Conservation (phyloP, 2,329 filamentous ascomycete species). For the Ophiostoma piceae region DNA sequence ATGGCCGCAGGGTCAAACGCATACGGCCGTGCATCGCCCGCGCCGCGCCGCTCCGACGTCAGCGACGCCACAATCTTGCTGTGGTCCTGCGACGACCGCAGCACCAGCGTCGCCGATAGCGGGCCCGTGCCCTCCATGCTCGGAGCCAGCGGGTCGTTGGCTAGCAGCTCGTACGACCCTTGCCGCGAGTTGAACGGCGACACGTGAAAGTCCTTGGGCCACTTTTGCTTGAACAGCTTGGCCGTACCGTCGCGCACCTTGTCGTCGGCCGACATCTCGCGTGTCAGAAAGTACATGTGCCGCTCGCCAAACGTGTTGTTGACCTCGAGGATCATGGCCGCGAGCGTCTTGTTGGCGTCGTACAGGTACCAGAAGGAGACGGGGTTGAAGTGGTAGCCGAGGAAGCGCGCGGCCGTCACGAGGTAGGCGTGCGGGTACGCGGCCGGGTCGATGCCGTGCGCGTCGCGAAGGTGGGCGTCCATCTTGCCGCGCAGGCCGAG, state of each 20-base stretch:
- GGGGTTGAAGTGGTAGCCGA: constrained; percentile 69
- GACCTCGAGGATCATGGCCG: constrained; percentile 65
- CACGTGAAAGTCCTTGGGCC: constrained; percentile 70
- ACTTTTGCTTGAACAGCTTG: constrained; percentile 45
- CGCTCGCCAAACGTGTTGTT: constrained; percentile 73
- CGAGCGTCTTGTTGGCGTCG: constrained; percentile 49
- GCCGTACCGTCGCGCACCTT: background rate
- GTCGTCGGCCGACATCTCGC: constrained; percentile 36
- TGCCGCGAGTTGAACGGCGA: constrained; percentile 66
- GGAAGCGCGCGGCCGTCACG: constrained; percentile 62
- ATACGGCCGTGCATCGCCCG: background rate
- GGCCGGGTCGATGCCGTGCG: constrained; percentile 52
- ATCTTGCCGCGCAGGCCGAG: constrained; percentile 60
- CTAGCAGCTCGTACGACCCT: constrained; percentile 48
- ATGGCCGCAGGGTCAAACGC: constrained; percentile 46
- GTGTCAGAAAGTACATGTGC: constrained; percentile 49
- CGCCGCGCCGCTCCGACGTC: constrained; percentile 44
- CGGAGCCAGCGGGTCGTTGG: constrained; percentile 44
- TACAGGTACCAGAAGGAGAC: constrained; percentile 79
- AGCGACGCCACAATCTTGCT: constrained; percentile 50
- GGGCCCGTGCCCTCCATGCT: constrained; percentile 37
- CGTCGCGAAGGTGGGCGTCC: constrained; percentile 47
- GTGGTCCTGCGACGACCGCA: constrained; percentile 55
- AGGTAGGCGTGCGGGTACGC: constrained; percentile 65
- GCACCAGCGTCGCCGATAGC: constrained; percentile 56